Evolutionary conservation across 495 filamentous ascomycete species (phyloP).

Genomic region (Aspergillus sclerotiicarbonarius): DNA sequence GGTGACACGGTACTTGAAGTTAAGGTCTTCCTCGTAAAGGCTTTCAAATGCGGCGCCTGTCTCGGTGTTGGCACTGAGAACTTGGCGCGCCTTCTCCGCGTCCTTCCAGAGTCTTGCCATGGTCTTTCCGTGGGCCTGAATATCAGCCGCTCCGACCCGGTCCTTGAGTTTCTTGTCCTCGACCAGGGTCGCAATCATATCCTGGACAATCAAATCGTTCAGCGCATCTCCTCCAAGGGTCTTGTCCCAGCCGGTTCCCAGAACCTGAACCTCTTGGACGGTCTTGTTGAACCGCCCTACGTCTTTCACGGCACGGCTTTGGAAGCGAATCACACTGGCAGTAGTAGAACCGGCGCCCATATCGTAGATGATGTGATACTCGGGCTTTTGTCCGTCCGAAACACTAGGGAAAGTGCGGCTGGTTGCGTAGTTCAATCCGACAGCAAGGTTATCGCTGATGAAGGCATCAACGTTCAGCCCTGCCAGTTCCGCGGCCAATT

Average conservation of each 20-base stretch:
- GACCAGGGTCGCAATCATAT: slow-evolving; percentile 80
- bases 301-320: slow-evolving; percentile 85
- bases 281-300: slow-evolving; percentile 95
- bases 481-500: slow-evolving; percentile 79
- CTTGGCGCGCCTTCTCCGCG: slow-evolving; percentile 80
- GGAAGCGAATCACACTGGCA: slow-evolving; percentile 89
- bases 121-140: slow-evolving; percentile 77
- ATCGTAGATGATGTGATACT: slow-evolving; percentile 91
- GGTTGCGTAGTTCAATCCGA: slow-evolving; percentile 93
- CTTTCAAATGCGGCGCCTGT: slow-evolving; percentile 79
- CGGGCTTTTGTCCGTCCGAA: slow-evolving; percentile 80
- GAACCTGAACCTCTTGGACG: slow-evolving; percentile 83
- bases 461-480: slow-evolving; percentile 81
- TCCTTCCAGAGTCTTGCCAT: slow-evolving; percentile 89
- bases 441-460: slow-evolving; percentile 87
- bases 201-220: slow-evolving; percentile 80
- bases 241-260: slow-evolving; percentile 86
- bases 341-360: slow-evolving; percentile 98
- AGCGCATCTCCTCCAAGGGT: slow-evolving; percentile 86
- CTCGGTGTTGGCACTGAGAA: slow-evolving; percentile 90
- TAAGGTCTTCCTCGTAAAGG: slow-evolving; percentile 78
- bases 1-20: slow-evolving; percentile 89
- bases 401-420: slow-evolving; percentile 82
- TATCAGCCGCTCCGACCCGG: slow-evolving; percentile 53
- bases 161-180: slow-evolving; percentile 69